Evolutionary conservation across 345 rosid species (phyloP).

Genomic region (Garcia nutans): DNA sequence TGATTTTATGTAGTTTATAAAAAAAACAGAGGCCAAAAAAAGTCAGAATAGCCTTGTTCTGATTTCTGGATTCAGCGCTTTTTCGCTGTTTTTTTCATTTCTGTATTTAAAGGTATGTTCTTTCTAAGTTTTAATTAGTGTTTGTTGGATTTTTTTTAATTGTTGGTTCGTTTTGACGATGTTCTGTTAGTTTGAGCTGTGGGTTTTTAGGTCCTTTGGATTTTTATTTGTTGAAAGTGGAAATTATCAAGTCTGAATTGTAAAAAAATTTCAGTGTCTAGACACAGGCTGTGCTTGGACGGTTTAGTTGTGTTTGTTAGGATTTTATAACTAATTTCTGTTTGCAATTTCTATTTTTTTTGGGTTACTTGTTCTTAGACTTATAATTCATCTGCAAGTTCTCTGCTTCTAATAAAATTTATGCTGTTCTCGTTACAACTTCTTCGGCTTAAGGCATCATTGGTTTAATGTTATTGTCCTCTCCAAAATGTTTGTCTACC

Average conservation of each 20-base stretch:
- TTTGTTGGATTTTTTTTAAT: neutral
- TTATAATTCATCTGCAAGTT: conserved; percentile 13
- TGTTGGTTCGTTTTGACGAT: neutral
- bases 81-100: neutral
- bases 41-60: neutral
- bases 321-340: conserved; percentile 34
- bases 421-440: neutral
- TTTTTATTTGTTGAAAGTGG: neutral
- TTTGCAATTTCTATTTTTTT: conserved; percentile 20
- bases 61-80: neutral
- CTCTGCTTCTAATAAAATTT: conserved; percentile 7
- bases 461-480: neutral
- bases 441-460: neutral
- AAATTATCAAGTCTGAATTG: neutral
- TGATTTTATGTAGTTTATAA: neutral
- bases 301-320: conserved; percentile 34
- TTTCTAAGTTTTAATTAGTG: neutral
- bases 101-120: neutral
- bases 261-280: neutral
- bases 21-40: neutral
- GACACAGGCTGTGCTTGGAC: conserved; percentile 10
- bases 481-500: neutral
- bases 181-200: conserved; percentile 6
- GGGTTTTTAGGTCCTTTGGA: conserved; percentile 12
- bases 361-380: conserved; percentile 5